Percentiles rank a stretch among this genome's conserved stretches.
These are phyloP conservation scores for Hypoxylon sp. DNA, from an alignment of 2,329 filamentous ascomycete genomes.

Conservation along the genomic window DNA sequence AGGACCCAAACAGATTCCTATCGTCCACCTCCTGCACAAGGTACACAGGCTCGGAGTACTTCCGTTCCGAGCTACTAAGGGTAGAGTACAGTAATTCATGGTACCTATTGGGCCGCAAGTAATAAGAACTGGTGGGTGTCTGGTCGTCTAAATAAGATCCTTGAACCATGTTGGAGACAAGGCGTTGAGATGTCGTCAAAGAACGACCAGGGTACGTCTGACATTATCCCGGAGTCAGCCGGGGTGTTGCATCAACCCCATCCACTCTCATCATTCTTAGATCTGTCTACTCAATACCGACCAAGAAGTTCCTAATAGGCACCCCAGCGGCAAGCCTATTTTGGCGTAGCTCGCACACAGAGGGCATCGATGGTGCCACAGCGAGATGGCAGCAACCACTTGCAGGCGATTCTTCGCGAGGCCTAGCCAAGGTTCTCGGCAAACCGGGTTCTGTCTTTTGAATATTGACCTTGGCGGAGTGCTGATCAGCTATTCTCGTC, in stretches of 20 bases:
- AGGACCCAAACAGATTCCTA: constrained; percentile 16
- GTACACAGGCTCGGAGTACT: constrained; percentile 29
- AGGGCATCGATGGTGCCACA: constrained; percentile 7
- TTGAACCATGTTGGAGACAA: constrained; percentile 59
- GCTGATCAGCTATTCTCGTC: constrained; percentile 31
- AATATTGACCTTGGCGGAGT: constrained; percentile 12
- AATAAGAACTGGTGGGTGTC: constrained; percentile 47
- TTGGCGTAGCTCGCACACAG: constrained; percentile 12
- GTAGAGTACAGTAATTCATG: constrained; percentile 30
- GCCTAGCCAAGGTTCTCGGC: constrained; percentile 24
- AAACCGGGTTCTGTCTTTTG: constrained; percentile 16
- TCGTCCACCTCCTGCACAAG: constrained; percentile 7
- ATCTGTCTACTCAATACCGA: constrained; percentile 38
- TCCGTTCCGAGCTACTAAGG: constrained; percentile 21
- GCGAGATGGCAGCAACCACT: constrained; percentile 15
- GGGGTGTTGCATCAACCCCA: constrained; percentile 43
- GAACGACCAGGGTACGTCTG: constrained; percentile 48
- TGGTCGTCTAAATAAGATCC: constrained; percentile 55
- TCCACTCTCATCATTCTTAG: constrained; percentile 38
- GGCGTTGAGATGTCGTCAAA: constrained; percentile 58
- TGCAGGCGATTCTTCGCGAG: constrained; percentile 24
- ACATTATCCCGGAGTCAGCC: constrained; percentile 47
- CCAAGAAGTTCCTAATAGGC: constrained; percentile 24
- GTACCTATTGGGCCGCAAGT: constrained; percentile 42
- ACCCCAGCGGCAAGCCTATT: constrained; percentile 23